phyloP scores from a whole-genome alignment of 2,329 filamentous ascomycete genomes.

The Colletotrichum kahawae region DNA sequence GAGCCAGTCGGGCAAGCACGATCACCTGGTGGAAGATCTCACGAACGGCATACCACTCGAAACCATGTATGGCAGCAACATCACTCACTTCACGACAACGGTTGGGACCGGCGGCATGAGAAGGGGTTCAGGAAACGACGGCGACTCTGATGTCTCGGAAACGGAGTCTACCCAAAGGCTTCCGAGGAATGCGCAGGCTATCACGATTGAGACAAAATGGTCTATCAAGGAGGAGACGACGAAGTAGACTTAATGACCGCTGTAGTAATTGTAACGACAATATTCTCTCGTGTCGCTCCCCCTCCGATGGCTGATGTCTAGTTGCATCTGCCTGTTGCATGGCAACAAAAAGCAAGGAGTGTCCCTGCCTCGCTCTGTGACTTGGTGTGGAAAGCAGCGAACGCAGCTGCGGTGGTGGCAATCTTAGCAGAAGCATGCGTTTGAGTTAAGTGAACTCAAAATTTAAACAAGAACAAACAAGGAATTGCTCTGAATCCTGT shows the following conservation, averaged over 20 bases:
- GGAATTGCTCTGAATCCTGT: background rate
- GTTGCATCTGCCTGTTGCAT: background rate
- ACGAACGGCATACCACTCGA: constrained; percentile 8
- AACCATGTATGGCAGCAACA: constrained; percentile 3
- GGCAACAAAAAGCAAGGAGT: background rate
- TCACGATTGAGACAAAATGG: constrained; percentile 11
- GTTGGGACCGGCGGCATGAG: background rate
- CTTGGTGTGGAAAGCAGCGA: background rate
- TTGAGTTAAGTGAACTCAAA: background rate
- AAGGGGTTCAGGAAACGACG: background rate
- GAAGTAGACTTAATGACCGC: background rate
- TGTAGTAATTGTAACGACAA: background rate
- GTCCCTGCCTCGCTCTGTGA: background rate
- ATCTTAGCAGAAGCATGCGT: background rate
- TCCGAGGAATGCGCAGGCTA: background rate
- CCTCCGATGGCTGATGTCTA: background rate
- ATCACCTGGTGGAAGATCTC: constrained; percentile 9
- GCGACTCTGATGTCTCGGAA: background rate
- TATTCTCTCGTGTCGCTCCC: background rate
- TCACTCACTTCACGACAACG: background rate
- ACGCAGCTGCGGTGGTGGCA: background rate
- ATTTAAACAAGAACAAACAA: background rate
- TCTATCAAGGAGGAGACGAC: constrained; percentile 5
- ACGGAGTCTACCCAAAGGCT: background rate
- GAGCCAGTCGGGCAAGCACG: constrained; percentile 1